Conservation (phyloP, 805 yeast genomes). For the Zygoascus ofunaensis region DNA sequence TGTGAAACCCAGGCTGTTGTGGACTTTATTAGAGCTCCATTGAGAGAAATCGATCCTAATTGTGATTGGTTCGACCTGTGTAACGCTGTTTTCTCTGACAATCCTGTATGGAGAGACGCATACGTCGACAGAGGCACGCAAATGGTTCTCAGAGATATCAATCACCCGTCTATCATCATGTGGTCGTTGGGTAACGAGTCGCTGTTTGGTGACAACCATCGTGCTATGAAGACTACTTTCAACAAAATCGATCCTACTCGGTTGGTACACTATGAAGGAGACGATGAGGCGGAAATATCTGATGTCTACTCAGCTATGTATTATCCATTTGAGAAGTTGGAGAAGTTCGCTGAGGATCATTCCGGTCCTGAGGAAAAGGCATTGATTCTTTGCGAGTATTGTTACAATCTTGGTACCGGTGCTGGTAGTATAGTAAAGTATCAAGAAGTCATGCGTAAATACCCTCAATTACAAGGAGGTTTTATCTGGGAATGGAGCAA, state of each 20-base stretch:
- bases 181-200: slow-evolving; percentile 34
- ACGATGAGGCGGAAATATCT: slow-evolving; percentile 22
- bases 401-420: slow-evolving; percentile 34
- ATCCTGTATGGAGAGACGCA: slow-evolving; percentile 27
- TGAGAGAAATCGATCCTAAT: slow-evolving; percentile 9
- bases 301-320: slow-evolving; percentile 31
- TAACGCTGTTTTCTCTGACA: slow-evolving; percentile 23
- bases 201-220: slow-evolving; percentile 28
- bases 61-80: slow-evolving; percentile 11
- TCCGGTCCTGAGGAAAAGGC: slow-evolving; percentile 24
- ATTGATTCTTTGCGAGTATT: slow-evolving; percentile 30
- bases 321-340: too few relatives aligned
- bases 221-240: slow-evolving; percentile 22
- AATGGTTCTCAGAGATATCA: slow-evolving; percentile 28
- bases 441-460: slow-evolving; percentile 27
- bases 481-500: slow-evolving; percentile 37
- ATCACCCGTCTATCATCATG: slow-evolving; percentile 29
- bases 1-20: slow-evolving; percentile 31
- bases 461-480: slow-evolving; percentile 30
- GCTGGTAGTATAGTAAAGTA: slow-evolving; percentile 31
- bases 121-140: slow-evolving; percentile 30
- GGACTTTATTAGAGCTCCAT: slow-evolving; percentile 12
- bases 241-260: slow-evolving; percentile 23
- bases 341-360: too few relatives aligned
- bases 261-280: slow-evolving; percentile 31